Base-by-base conservation (phyloP, 2,329 filamentous ascomycete species). In the Trichoderma sp. region DNA sequence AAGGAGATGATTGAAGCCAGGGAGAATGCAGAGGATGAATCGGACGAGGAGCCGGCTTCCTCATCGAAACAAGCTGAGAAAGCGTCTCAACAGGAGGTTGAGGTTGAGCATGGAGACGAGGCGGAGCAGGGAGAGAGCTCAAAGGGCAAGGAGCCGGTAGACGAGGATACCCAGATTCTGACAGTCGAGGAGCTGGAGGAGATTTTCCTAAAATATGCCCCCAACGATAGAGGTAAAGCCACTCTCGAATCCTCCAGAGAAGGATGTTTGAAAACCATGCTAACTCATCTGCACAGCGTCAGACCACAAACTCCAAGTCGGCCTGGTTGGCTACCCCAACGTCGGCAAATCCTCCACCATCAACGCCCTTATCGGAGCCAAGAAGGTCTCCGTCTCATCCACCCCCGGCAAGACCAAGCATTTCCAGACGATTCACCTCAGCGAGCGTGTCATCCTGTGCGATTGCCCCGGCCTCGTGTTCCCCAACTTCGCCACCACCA, bases 261-360 rank as follows among this genome's bases (percentile, higher is more conserved):
- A 12, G 5, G 1, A 17, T 14, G 9, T 17, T 7, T 39, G 2
- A 7, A 5, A 1, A 56, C 34, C 34, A 39, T 39, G 34, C 73
- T 71, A 39, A 70, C n/a, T 64, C 17, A 5, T 21, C 12, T n/a
- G 17, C 34, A 60, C 69, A 83, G 82, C 78, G 4, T 71, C 80
- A 9, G 80, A 82, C 52, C 78, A 78, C 68, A 97, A 96, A 77
- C 89, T 93, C 5, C 88, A 92, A 69, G 95, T 99, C 70, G 95
- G 95, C 71, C 83, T 99, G 21, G 95, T 99, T 44, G 95, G 95
- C 66, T 99, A 99, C 78, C 95, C 95, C 73, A 99, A 99, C 80
- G 95, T 99, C 68, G 95, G 95, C 79, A 99, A 99, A 80, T 99
- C 96, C 1, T 97, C 93, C 56, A 99, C 95, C 17, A 99, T 99